Base-by-base conservation (phyloP, 768 basidiomycete species). In the Phallus indusiatus region DNA sequence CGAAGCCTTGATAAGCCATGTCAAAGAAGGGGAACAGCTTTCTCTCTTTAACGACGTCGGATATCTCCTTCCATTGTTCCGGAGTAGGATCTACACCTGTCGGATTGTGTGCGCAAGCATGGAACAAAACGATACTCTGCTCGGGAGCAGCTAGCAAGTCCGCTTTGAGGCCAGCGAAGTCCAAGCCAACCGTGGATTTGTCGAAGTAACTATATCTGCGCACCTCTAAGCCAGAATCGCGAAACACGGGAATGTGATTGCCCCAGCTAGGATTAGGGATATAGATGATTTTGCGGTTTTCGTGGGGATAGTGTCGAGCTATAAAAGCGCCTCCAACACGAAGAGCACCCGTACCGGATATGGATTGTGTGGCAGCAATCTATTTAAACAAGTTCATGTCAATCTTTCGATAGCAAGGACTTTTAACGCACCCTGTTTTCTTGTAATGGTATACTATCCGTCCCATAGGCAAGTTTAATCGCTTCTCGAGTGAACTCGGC, bases 1-100 rank as follows among this genome's bases (percentile, higher is more conserved):
- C 95, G 71, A 99, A 99, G 54, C 96, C 96, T 74, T 96, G 93
- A 78, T 99, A 99, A 16, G 96, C 95, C 94, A 97, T 97, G 74
- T 99, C 96, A 72, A 98, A 97, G 84, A 97, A 93, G 55, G 95
- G 90, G 84, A 97, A 95, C 66, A 95, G 81, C 63, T 84, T 82
- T 77, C 83, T 90, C 76, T 92, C 88, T 68, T 73, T 85, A 65
- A 95, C 74, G 61, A 98, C 77, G 66, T 92, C 81, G 47, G 90
- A 92, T 62, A 99, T 84, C 70, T 90, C 82, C 61, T 78, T 80
- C 96, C 96, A 99, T 75, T 99, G 94, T 53, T 84, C 85, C 20
- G 79, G 82, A 10, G 94, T 96, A 33, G 93, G 94, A 75, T 99
- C 96, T 64, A 98, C 82, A 62, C 96, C 95, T 37, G 93, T 94